Conservation (phyloP, 2,329 filamentous ascomycete genomes). For the Talaromyces amestolkiae region DNA sequence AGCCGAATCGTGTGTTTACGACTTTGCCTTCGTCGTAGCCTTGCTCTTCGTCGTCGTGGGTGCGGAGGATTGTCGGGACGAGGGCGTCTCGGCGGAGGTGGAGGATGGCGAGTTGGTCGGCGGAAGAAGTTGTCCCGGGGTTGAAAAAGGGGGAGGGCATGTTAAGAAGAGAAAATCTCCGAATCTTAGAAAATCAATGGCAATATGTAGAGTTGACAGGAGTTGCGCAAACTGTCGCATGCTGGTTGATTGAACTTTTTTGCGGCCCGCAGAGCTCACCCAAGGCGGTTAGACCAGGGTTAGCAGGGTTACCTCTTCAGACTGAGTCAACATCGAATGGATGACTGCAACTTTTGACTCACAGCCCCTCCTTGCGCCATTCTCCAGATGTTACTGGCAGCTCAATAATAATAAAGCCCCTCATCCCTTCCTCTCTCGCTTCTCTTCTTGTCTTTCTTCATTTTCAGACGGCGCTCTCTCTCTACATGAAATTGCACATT, state of each 20-base stretch:
- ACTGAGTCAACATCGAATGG: no score
- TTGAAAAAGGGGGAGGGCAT: slow-evolving; percentile 75
- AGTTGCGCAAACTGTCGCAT: not conserved
- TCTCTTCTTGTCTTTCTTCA: not conserved
- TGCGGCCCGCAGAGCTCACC: slow-evolving; percentile 8
- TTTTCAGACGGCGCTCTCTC: not conserved
- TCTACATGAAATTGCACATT: slow-evolving; percentile 8
- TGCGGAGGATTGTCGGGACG: slow-evolving; percentile 68
- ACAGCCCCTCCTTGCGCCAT: slow-evolving; percentile 8
- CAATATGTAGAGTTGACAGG: no score
- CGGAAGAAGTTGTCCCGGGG: slow-evolving; percentile 60
- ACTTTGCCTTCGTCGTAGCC: slow-evolving; percentile 75
- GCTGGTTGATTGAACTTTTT: slow-evolving; percentile 2
- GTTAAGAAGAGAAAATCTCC: not conserved
- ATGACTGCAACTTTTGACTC: not conserved
- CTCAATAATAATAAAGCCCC: not conserved
- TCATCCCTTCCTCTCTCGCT: not conserved
- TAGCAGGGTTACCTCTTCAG: not conserved
- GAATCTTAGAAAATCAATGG: not conserved
- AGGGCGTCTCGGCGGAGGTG: slow-evolving; percentile 86
- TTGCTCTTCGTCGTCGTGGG: slow-evolving; percentile 61
- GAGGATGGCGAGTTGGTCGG: slow-evolving; percentile 72
- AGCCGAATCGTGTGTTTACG: slow-evolving; percentile 91
- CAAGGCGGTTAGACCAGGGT: slow-evolving; percentile 12
- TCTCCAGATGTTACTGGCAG: not conserved